Base-by-base conservation (phyloP, 148 eudicot genomes). In the Vaccinium vitisidaea region DNA sequence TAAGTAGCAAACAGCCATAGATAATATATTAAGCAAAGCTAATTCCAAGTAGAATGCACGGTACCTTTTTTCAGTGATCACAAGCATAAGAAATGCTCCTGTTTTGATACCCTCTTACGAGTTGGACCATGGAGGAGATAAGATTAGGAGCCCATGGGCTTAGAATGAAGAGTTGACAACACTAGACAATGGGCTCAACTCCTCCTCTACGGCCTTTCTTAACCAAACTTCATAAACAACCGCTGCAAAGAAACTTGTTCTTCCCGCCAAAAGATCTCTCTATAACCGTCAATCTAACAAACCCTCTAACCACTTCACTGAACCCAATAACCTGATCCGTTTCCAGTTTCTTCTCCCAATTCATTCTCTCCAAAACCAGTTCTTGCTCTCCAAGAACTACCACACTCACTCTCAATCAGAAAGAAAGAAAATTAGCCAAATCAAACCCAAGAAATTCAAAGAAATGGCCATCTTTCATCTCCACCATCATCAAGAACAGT, bases 191-290 rank as follows among this genome's bases (percentile, higher is more conserved):
- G 69, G 69, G 69, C 69, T 63, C 5, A 63, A 23, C 69, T 2
- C 1, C 3, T 25, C 12, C 1, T 13, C 16, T 30, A 4, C 13
- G 75, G 27, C 69, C 69, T 63, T n/a, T 8, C 69, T 63, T 63
- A 8, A 63, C 69, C 69, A 2, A 59, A 13, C 46, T 69, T 69
- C 39, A 69, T 2, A 13, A 1, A 32, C 6, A 70, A 12, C 6
- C 15, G 21, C 1, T 14, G 3, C 21, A 48, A 75, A 19, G 25
- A 61, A 46, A 76, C 5, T 48, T n/a, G 30, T 76, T 48, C 56
- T 76, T 80, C 82, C 82, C 82, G 82, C 82, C 71, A 58, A 80
- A 80, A 32, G 16, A 15, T 36, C 15, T 30, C 82, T 30, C 16
- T 3, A 32, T 32, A 80, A 80, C 82, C 80, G 56, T 49, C 80